Evolutionary conservation across 371 early-diverging fungal species (phyloP).

Genomic region (Lichtheimia hyalospora): DNA sequence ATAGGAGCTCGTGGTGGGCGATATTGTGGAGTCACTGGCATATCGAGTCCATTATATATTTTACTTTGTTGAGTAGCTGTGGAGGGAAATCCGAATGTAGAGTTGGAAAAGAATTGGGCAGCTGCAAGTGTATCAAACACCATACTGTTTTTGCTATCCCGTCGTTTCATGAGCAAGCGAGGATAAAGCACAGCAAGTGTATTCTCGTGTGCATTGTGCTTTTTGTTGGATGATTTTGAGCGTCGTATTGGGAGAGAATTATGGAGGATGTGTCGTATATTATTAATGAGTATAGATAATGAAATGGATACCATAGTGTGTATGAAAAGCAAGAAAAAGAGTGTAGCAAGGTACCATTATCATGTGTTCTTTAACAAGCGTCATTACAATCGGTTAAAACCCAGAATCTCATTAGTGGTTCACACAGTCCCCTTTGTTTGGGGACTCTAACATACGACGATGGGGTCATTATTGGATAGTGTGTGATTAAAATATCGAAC

Average conservation of each 20-base stretch:
- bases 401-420: background rate
- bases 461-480: too few relatives aligned
- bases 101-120: constrained; percentile 9
- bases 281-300: constrained; percentile 7
- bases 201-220: constrained; percentile 2
- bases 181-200: constrained; percentile 10
- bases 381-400: too few relatives aligned
- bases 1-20: constrained; percentile 78
- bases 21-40: constrained; percentile 66
- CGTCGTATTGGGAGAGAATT: background rate
- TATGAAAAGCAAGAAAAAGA: too few relatives aligned
- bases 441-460: too few relatives aligned
- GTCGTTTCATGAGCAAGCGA: constrained; percentile 6
- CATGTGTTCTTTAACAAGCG: too few relatives aligned
- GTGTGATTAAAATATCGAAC: too few relatives aligned
- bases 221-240: background rate
- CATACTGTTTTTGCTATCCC: constrained; percentile 5
- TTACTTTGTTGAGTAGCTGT: background rate
- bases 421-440: too few relatives aligned
- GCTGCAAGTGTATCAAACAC: constrained; percentile 13
- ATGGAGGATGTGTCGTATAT: constrained; percentile 7
- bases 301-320: constrained; percentile 7
- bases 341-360: too few relatives aligned
- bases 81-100: constrained; percentile 5
- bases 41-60: constrained; percentile 10